Evolutionary conservation across 2,329 filamentous ascomycete genomes (phyloP).

Genomic region (Phaeophleospora eucalypticola): DNA sequence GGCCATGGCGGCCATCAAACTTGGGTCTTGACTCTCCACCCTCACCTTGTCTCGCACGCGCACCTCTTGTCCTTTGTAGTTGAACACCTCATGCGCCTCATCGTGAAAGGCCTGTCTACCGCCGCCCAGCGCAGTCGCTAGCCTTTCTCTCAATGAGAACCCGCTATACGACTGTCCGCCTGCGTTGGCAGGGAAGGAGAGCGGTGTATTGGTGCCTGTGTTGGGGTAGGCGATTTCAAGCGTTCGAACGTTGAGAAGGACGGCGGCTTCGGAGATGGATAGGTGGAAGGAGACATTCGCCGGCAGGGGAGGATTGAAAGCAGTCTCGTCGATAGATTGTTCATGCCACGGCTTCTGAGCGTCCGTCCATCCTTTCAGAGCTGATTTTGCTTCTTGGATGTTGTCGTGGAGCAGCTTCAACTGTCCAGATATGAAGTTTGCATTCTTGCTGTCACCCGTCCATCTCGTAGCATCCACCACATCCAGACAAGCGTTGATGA

Average conservation of each 20-base stretch:
- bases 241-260: constrained; percentile 62
- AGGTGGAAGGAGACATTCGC: constrained; percentile 69
- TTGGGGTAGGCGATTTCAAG: constrained; percentile 50
- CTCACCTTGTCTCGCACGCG: constrained; percentile 84
- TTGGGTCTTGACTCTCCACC: constrained; percentile 85
- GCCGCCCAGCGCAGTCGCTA: constrained; percentile 47
- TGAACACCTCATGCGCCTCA: constrained; percentile 74
- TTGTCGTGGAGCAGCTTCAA: constrained; percentile 57
- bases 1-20: constrained; percentile 73
- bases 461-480: constrained; percentile 73
- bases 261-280: constrained; percentile 52
- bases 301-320: constrained; percentile 61
- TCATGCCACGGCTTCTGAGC: constrained; percentile 54
- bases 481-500: constrained; percentile 79
- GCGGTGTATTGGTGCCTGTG: constrained; percentile 33
- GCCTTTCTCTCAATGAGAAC: constrained; percentile 55
- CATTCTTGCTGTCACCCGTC: constrained; percentile 61
- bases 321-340: constrained; percentile 49
- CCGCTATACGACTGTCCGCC: constrained; percentile 43
- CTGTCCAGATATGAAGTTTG: constrained; percentile 56
- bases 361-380: constrained; percentile 54
- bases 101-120: constrained; percentile 41
- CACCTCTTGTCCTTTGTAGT: constrained; percentile 66
- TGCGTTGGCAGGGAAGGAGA: constrained; percentile 17
- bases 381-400: constrained; percentile 56